Base-by-base conservation (phyloP, 2,329 filamentous ascomycete species). In the Pyrenophora seminiperda region DNA sequence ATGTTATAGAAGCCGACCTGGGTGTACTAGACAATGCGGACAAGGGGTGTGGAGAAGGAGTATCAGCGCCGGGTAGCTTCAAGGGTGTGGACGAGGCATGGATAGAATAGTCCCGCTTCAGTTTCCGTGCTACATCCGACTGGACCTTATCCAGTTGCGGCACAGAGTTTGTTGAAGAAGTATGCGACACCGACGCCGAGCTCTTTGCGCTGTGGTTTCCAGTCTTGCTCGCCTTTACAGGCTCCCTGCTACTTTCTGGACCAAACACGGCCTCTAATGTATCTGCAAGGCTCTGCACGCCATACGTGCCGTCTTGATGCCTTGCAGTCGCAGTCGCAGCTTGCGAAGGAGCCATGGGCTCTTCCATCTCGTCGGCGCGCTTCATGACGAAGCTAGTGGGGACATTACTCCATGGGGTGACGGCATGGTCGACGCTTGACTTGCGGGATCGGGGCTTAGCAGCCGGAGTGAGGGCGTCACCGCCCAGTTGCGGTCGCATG, bases 311-410 rank as follows among this genome's bases (percentile, higher is more conserved):
- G 29, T 81, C 77, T 34, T 55, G 56, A 34, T 53, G 55, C 22
- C 50, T 65, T 31, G 31, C 53, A 33, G 47, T 18, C 13, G 52
- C 27, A 10, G 59, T 47, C 14, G 58, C 51, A 22, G 38, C 52
- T 18, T 62, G 58, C 11, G 64, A 63, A 4, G 65, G 67, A 9
- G 61, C 50, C n/a, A 70, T 56, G 19, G 70, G 71, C 19, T 68
- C 67, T 52, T 81, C 75, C 59, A 80, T 68, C 43, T 81, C 77
- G 50, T 76, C 73, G 61, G 79, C 81, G 56, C 79, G 82, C 53
- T 79, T 76, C 54, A 87, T 73, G 68, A 86, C 85, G 76, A 85
- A 86, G 42, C 81, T 81, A 41, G 81, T 81, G 33, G 82, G 81
- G 53, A 73, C 73, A 48, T 68, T 57, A 58, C 61, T 68, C 42